A percentile compares a stretch with the other conserved stretches of the same genome.
These are phyloP conservation scores for Debaryomyces maramus DNA, from an alignment of 805 yeast genomes.

Conservation along the genomic window DNA sequence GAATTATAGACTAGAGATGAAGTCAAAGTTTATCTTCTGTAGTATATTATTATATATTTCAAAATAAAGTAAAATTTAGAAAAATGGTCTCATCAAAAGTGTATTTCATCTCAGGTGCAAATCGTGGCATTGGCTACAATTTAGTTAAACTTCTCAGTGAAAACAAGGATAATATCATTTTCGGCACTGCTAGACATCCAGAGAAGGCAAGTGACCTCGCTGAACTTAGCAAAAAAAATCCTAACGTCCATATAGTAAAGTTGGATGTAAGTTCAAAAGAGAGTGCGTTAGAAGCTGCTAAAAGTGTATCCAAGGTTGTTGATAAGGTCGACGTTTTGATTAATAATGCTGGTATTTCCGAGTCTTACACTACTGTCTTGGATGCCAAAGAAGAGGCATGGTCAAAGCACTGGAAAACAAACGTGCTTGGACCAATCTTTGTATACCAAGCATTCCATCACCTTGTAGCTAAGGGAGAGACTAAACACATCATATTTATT, in stretches of 20 bases:
- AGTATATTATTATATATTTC: no score
- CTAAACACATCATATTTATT: conserved; percentile 25
- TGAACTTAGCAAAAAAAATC: conserved; percentile 4
- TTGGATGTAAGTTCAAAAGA: conserved; percentile 18
- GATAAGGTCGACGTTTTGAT: conserved; percentile 29
- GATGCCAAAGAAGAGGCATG: conserved; percentile 18
- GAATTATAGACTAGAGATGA: no score
- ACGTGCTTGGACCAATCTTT: conserved; percentile 5
- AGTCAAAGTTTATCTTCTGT: no score
- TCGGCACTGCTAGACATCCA: conserved; percentile 18
- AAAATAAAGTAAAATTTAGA: no score
- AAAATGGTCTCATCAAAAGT: conserved; percentile 4
- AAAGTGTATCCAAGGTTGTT: not conserved
- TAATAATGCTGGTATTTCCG: conserved; percentile 31
- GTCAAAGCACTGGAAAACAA: conserved; percentile 11
- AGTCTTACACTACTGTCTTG: conserved; percentile 13
- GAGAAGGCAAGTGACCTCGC: conserved; percentile 7
- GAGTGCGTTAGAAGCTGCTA: conserved; percentile 10
- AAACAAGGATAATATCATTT: conserved; percentile 17
- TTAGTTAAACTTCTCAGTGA: conserved; percentile 24
- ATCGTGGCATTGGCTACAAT: conserved; percentile 41
- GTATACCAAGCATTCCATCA: conserved; percentile 26
- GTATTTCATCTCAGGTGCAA: conserved; percentile 43
- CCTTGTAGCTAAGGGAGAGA: conserved; percentile 18
- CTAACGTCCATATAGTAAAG: conserved; percentile 20